Base-by-base conservation (phyloP, 495 filamentous ascomycete genomes). In the Massariosphaeria phaeospora region DNA sequence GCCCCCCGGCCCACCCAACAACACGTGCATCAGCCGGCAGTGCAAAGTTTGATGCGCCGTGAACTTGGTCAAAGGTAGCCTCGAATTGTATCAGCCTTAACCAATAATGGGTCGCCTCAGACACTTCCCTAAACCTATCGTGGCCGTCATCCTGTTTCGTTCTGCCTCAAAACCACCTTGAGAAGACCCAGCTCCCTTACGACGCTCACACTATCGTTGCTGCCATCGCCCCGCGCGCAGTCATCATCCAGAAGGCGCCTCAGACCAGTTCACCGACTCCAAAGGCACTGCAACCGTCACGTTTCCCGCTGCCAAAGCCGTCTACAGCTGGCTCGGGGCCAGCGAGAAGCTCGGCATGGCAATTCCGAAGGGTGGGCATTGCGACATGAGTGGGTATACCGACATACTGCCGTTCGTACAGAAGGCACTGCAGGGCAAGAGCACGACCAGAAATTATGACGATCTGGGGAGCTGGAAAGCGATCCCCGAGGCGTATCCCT, bases 141-240 rank as follows among this genome's bases (percentile, higher is more conserved):
- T n/a, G n/a, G n/a, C n/a, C n/a, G n/a, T n/a, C n/a, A n/a, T n/a
- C n/a, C n/a, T n/a, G n/a, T n/a, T n/a, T n/a, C n/a, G n/a, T n/a
- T n/a, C n/a, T n/a, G n/a, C n/a, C n/a, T n/a, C n/a, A n/a, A n/a
- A n/a, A n/a, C n/a, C n/a, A n/a, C n/a, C n/a, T n/a, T n/a, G n/a
- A n/a, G n/a, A n/a, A n/a, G n/a, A 69, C 71, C 62, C 71, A 74
- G 48, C 63, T 78, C 49, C 77, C 75, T 0, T 77, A 69, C 59
- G 77, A 79, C 52, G 72, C 75, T 0, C 76, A 79, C 52, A 79
- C 75, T 20, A 75, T 79, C 52, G 76, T 74, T 1, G 72, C 76
- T 0, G 74, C 75, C 9, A 72, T 78, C 35, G 74, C 76, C n/a
- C 76, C 76, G 0, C 64, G 75, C n/a, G 76, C 76, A 0, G 55